Evolutionary conservation across 2,329 filamentous ascomycete species (phyloP), one percentile per base, ranked within the genome.

Genomic region (Juglanconis sp.): DNA sequence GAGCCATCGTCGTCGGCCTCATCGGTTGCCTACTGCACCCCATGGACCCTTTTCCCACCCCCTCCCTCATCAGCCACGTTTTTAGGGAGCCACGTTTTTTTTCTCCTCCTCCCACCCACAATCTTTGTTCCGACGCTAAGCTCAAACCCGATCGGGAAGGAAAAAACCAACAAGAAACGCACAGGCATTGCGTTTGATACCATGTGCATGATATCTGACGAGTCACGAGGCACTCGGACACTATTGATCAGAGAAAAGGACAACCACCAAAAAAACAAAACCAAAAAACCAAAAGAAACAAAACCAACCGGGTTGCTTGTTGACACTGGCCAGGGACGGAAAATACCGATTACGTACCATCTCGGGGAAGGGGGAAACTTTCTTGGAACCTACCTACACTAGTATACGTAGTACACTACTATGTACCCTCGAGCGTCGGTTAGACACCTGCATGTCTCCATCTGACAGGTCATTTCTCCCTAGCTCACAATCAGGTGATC

Each of bases 391-490:
- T 34, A 51, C 49, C 49, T n/a, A n/a, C n/a, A n/a, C n/a, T n/a
- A n/a, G n/a, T n/a, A n/a, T n/a, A n/a, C n/a, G n/a, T n/a, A n/a
- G n/a, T n/a, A n/a, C n/a, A n/a, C n/a, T 31, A 10, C 9, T 42
- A 17, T 15, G 11, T 46, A 46, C 9, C 5, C 15, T 36, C 30
- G 34, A 42, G 53, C 52, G 42, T 57, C 34, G 57, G 53, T 42
- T 49, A 59, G 49, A 54, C 49, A 60, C 57, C 47, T 60, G 51
- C 51, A 63, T 55, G 38, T 36, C 51, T 48, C 53, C 32, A 63
- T 60, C 56, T 63, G 61, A 63, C 57, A 63, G 50, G 48, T 63
- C 61, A 63, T 24, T 50, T 59, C 52, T 17, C 38, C 36, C 48
- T 38, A 36, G 53, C 13, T 47, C 30, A 44, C 13, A 53, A 57